These are phyloP conservation scores for Chlorella sp. DNA, from an alignment of 139 green algal genomes.

Conservation along the genomic window DNA sequence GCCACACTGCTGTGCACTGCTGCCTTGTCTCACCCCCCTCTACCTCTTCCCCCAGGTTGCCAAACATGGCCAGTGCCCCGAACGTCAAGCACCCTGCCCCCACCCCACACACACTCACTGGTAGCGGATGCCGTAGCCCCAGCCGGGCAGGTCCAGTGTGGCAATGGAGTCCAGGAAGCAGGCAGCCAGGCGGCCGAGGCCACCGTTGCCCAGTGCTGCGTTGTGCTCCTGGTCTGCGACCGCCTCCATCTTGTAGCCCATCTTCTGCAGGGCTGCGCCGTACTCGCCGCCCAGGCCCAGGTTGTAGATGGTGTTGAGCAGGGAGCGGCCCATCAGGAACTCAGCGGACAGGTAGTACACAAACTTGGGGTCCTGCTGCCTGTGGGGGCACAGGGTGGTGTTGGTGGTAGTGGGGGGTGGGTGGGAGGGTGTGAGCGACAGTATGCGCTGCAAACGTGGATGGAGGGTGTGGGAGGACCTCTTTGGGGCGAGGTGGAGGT, in stretches of 20 bases:
- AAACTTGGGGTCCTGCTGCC: conserved; percentile 82
- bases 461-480: too few relatives aligned
- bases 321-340: conserved; percentile 92
- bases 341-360: conserved; percentile 99
- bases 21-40: too few relatives aligned
- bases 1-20: too few relatives aligned
- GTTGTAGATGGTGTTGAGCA: conserved; percentile 94
- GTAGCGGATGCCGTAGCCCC: conserved; percentile 99
- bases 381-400: too few relatives aligned
- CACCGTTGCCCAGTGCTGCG: conserved; percentile 94
- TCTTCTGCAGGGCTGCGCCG: conserved; percentile 53
- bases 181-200: conserved; percentile 91
- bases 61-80: too few relatives aligned
- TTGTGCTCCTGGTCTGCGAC: conserved; percentile 56
- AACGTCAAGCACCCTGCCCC: too few relatives aligned
- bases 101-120: too few relatives aligned
- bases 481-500: too few relatives aligned
- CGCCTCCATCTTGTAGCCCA: conserved; percentile 52
- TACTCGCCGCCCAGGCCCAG: conserved; percentile 84
- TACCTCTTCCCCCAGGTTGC: too few relatives aligned
- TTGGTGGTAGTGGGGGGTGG: too few relatives aligned
- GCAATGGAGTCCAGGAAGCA: conserved; percentile 99
- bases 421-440: too few relatives aligned
- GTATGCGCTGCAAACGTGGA: too few relatives aligned
- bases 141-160: conserved; percentile 91